Conservation (phyloP, 2,329 filamentous ascomycete species). For the Lachnellula arida region DNA sequence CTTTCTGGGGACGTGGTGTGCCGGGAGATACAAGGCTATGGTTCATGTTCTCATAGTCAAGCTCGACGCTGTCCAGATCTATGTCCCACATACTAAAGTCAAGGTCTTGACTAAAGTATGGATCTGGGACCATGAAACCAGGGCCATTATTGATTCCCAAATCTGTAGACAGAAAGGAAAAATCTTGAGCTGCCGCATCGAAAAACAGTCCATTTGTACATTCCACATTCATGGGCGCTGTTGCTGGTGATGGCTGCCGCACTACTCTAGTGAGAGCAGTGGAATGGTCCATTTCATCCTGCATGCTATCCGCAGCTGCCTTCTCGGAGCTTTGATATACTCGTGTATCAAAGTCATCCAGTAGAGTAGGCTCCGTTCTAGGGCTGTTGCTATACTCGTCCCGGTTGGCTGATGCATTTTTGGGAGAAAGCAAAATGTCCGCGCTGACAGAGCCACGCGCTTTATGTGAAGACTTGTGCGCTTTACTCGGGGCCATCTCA, state of each 20-base stretch:
- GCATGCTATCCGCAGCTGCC: too few species aligned
- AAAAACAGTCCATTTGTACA: not conserved
- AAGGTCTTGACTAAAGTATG: conserved; percentile 8
- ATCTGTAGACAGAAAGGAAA: not conserved
- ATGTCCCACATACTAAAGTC: conserved; percentile 7
- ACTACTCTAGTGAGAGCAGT: not conserved
- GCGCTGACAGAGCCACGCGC: not conserved
- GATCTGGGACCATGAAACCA: not conserved
- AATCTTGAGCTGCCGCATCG: not conserved
- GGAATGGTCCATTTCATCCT: not conserved
- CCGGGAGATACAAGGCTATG: conserved; percentile 7
- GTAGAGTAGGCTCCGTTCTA: too few species aligned
- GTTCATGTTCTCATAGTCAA: conserved; percentile 10
- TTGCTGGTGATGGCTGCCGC: not conserved
- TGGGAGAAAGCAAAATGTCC: not conserved
- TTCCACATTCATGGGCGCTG: not conserved
- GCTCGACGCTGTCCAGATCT: not conserved
- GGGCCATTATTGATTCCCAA: not conserved
- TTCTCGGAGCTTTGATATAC: too few species aligned
- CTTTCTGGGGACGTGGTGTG: not conserved
- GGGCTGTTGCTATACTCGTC: not conserved
- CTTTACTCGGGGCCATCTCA: not conserved
- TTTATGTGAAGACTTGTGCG: not conserved
- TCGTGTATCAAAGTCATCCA: too few species aligned
- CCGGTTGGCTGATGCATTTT: not conserved